Conservation (phyloP, 2,329 filamentous ascomycete species). For the Rhynchosporium secalis region DNA sequence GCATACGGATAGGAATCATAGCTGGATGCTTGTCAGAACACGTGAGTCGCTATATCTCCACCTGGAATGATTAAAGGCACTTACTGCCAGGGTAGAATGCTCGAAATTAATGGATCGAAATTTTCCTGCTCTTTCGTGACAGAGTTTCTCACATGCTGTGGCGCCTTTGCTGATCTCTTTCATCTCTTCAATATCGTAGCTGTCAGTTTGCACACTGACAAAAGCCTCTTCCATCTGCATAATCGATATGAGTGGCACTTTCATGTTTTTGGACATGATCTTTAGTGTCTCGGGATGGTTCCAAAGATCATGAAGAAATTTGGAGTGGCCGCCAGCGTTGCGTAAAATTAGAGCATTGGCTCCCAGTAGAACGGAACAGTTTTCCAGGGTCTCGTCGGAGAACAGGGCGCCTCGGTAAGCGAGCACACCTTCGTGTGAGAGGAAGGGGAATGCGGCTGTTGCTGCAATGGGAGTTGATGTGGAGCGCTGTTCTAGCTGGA, state of each 20-base stretch:
- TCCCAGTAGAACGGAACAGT: slow-evolving; percentile 4
- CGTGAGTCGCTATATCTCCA: background rate
- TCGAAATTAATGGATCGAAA: slow-evolving; percentile 3
- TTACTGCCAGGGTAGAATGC: slow-evolving; percentile 9
- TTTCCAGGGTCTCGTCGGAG: background rate
- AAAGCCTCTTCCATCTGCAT: slow-evolving; percentile 7
- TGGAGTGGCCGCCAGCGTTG: slow-evolving; percentile 7
- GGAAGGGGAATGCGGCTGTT: slow-evolving; percentile 8
- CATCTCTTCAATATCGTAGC: slow-evolving; percentile 3
- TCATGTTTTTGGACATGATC: slow-evolving; percentile 10
- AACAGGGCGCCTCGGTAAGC: slow-evolving; percentile 2
- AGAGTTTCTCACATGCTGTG: slow-evolving; percentile 4
- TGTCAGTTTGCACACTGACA: slow-evolving; percentile 5
- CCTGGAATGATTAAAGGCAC: background rate
- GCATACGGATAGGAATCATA: slow-evolving; percentile 14
- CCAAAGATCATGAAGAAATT: slow-evolving; percentile 10
- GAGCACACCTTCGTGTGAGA: slow-evolving; percentile 6
- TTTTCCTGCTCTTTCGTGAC: slow-evolving; percentile 3
- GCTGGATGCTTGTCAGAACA: background rate
- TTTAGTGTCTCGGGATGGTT: slow-evolving; percentile 7
- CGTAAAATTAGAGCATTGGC: slow-evolving; percentile 1
- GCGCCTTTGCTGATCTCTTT: slow-evolving; percentile 4
- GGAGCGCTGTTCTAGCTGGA: slow-evolving; percentile 8
- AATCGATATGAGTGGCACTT: slow-evolving; percentile 3
- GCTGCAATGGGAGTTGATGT: slow-evolving; percentile 9